Base-by-base conservation (phyloP, 1,284 basidiomycete genomes). In the Mycosarcoma mackinlayi region DNA sequence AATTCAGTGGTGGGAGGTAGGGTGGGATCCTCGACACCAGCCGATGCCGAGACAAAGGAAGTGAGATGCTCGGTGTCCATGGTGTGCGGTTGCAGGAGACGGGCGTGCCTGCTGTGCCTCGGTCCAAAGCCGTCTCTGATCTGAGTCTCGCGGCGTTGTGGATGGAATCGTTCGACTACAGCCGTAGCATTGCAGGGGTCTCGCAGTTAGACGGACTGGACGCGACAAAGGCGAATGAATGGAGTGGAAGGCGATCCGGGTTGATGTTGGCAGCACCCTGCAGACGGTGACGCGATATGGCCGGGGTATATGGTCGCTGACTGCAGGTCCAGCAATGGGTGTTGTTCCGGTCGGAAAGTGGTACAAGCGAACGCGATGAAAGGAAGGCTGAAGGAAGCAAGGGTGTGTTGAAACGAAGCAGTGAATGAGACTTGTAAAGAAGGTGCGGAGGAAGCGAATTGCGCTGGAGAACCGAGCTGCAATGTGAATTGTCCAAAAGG, bases 11-110 rank as follows among this genome's bases (percentile, higher is more conserved):
- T 18, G 24, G 30, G 16, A 25, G 47, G 45, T 4, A 39, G 25
- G 37, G 18, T 40, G 27, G 28, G 19, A 11, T n/a, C 27, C 23
- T 45, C 51, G 30, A 42, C 40, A 44, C 30, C 54, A 6, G 44
- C 54, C 14, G 61, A 57, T 5, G 54, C 54, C 40, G 54, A 53
- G 28, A 64, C 54, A 14, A 57, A 57, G 7, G 61, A 64, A 5
- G 48, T 19, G 23, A 37, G 34, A 28, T 57, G 49, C 39, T 56
- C 61, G 13, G 34, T 57, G 13, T 64, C 49, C 61, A 64, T 64
- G 25, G 4, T 51, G 51, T 6, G 16, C 11, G 28, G 13, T 11
- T 16, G 11, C 18, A 7, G 21, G 23, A 19, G 34, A 18, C 24
- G 39, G 39, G 49, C n/a, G 49, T 51, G 37, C 19, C 13, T 8